Evolutionary conservation across 257 asterid species (phyloP).

Genomic region (Solanum commersonii): DNA sequence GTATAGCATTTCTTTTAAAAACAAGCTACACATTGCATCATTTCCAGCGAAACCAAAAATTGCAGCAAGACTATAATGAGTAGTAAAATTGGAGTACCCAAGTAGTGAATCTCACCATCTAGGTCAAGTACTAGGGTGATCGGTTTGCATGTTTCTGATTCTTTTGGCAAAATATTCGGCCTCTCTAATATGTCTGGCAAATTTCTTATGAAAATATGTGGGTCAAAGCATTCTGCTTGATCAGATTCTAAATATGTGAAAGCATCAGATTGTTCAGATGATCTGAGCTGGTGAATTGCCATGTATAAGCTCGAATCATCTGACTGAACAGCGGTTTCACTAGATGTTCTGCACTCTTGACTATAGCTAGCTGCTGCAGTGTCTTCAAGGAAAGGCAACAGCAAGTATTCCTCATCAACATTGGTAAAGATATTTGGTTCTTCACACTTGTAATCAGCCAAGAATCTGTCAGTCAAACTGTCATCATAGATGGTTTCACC

Average conservation of each 20-base stretch:
- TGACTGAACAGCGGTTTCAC: constrained; percentile 23
- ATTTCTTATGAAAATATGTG: constrained; percentile 70
- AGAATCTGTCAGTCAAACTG: constrained; percentile 28
- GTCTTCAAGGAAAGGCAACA: constrained; percentile 55
- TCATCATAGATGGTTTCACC: constrained; percentile 34
- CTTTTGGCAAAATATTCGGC: constrained; percentile 33
- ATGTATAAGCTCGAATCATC: constrained; percentile 60
- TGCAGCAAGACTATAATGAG: not conserved
- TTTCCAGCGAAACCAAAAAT: not conserved
- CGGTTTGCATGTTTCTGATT: constrained; percentile 30
- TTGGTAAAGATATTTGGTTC: constrained; percentile 51
- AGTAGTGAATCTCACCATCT: constrained; percentile 55
- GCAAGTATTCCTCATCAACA: constrained; percentile 50
- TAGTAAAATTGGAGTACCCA: not conserved
- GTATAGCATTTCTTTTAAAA: not conserved
- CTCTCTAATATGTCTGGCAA: constrained; percentile 54
- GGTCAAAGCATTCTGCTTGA: constrained; percentile 67
- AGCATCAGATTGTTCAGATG: constrained; percentile 32
- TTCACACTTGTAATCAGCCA: constrained; percentile 56
- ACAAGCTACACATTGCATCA: not conserved
- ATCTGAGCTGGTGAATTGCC: constrained; percentile 60
- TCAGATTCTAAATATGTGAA: constrained; percentile 42
- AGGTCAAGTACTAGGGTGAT: constrained; percentile 83
- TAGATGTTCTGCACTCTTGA: constrained; percentile 29
- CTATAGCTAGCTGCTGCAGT: constrained; percentile 34